These are phyloP conservation scores for Fusarium sp. DNA, from an alignment of 2,329 filamentous ascomycete genomes.

Conservation along the genomic window DNA sequence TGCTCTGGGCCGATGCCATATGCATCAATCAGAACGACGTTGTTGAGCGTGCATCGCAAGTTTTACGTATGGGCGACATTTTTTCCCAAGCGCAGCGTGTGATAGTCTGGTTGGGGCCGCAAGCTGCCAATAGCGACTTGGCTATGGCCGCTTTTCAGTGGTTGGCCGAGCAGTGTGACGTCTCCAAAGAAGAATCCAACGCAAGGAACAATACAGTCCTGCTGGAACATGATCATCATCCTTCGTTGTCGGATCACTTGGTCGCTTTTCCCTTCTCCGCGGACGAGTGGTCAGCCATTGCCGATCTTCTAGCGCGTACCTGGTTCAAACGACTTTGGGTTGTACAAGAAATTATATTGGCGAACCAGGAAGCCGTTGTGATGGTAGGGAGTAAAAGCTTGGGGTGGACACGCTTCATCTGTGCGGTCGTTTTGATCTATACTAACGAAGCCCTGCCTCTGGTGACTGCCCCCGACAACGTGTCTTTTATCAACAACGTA, in stretches of 20 bases:
- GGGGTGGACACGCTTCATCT: not conserved
- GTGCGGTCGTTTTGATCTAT: not conserved
- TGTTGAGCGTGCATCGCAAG: not conserved
- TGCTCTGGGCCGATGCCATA: not conserved
- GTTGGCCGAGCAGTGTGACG: too few species aligned
- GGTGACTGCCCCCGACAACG: not conserved
- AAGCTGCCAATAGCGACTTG: not conserved
- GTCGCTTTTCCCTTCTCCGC: not conserved
- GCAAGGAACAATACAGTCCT: too few species aligned
- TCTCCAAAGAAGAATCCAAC: too few species aligned
- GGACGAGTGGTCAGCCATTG: not conserved
- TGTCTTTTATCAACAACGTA: not conserved
- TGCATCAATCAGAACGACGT: not conserved
- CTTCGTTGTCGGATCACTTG: not conserved
- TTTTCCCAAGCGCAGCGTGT: not conserved
- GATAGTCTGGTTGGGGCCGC: not conserved
- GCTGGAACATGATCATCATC: too few species aligned
- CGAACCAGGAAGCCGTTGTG: not conserved
- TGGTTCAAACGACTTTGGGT: not conserved
- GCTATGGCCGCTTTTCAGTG: not conserved
- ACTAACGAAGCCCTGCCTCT: not conserved
- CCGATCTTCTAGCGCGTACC: not conserved
- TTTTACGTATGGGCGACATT: not conserved
- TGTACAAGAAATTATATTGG: not conserved
- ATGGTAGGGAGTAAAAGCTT: not conserved